Evolutionary conservation across 805 yeast genomes (phyloP), one percentile per base, ranked within the genome.

Genomic region (Komagataella pseudopastoris): DNA sequence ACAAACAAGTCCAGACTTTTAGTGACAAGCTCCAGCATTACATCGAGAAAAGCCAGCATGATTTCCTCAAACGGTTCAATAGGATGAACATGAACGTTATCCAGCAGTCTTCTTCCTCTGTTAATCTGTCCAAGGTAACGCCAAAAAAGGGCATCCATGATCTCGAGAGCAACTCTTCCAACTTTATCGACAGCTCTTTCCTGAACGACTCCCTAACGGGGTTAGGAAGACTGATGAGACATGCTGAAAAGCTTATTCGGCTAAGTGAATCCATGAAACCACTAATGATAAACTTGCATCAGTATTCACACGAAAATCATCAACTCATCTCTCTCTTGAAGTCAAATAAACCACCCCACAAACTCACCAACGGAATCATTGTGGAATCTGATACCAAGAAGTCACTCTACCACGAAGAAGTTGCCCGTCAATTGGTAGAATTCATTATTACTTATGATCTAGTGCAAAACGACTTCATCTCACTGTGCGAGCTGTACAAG

Each of bases 401-500:
- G 5, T 50, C 49, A 7, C 48, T 64, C 10, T 68, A 66, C 54
- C 51, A 76, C 24, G 78, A 80, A 53, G 96, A 88, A 59, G 67
- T 88, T 16, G 78, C 96, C 0, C 73, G 96, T 51, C 90, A 88
- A 59, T 61, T 91, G 2, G 81, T 88, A 45, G 96, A 86, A 58
- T 89, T 80, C 63, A 68, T 86, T 7, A 66, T 70, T 7, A 63
- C 65, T 55, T 60, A 68, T 54, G 61, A 67, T 59, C 58, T 81
- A 22, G 57, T 81, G 52, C 71, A 68, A 45, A 82, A 83, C 47
- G 87, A 85, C 2, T 68, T 81, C 17, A 69, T 85, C 12, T 72
- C 88, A 0, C 57, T 84, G 39, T 73, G 77, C 50, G 91, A 85
- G 57, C 60, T 85, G 17, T 85, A 73, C 63, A 78, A 83, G 0